phyloP scores from a whole-genome alignment of 257 asterid species.

The Cynanchum wilfordii region DNA sequence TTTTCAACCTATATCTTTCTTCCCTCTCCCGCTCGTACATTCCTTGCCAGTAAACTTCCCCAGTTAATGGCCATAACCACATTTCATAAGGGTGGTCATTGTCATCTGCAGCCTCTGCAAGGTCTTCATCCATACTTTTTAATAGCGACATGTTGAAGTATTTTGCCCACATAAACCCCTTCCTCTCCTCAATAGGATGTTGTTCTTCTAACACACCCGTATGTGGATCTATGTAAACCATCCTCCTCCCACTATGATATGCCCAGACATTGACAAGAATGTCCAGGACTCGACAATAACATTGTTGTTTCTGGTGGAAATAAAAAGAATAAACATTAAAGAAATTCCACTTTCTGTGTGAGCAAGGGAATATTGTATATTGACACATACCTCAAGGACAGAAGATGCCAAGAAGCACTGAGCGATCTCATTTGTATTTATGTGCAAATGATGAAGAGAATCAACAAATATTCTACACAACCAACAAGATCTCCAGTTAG shows the following conservation, averaged over 20 bases:
- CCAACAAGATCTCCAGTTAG: constrained; percentile 17
- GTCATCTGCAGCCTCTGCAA: constrained; percentile 96
- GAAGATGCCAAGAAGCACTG: constrained; percentile 66
- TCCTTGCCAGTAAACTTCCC: constrained; percentile 96
- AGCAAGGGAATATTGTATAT: constrained; percentile 1
- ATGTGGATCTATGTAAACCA: constrained; percentile 77
- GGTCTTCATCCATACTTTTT: constrained; percentile 94
- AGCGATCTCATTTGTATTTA: constrained; percentile 32
- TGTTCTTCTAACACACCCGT: constrained; percentile 71
- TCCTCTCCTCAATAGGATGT: constrained; percentile 69
- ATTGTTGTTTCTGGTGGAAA: constrained; percentile 61
- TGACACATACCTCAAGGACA: constrained; percentile 52
- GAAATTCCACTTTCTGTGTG: constrained; percentile 6
- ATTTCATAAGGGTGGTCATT: constrained; percentile 63
- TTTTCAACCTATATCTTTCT: constrained; percentile 78
- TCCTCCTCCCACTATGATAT: constrained; percentile 79
- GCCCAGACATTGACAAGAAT: constrained; percentile 93
- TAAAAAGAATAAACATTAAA: constrained; percentile 22
- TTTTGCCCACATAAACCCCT: constrained; percentile 75
- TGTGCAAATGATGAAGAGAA: constrained; percentile 64
- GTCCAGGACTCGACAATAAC: constrained; percentile 80
- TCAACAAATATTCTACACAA: constrained; percentile 77
- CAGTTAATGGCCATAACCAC: constrained; percentile 97
- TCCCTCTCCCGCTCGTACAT: constrained; percentile 88
- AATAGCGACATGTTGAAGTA: constrained; percentile 59